A percentile compares a stretch with the other conserved stretches of the same genome.
These are phyloP conservation scores for Boletus rubroflammeus DNA, from an alignment of 768 basidiomycete species.

Conservation along the genomic window DNA sequence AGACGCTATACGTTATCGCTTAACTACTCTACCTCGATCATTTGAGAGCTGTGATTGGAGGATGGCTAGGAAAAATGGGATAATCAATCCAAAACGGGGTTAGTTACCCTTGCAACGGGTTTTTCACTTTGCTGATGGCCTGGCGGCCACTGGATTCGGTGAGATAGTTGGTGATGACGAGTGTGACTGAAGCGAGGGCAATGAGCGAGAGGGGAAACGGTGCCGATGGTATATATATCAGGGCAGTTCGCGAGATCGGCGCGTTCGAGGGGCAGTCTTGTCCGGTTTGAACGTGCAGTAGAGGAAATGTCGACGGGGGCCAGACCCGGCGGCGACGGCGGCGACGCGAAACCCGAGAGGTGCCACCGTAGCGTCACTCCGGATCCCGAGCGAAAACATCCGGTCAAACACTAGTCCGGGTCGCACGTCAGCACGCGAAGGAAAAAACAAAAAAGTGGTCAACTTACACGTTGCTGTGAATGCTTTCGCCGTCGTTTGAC, in stretches of 20 bases:
- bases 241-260: slow-evolving; percentile 39
- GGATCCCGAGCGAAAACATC: slow-evolving; percentile 84
- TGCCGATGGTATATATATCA: not conserved
- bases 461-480: slow-evolving; percentile 78
- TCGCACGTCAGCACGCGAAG: not conserved
- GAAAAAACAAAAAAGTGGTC: not conserved
- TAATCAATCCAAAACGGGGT: no score
- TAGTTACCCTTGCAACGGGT: no score
- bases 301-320: slow-evolving; percentile 80
- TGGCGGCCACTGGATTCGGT: no score
- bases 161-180: not conserved
- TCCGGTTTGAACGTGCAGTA: slow-evolving; percentile 76
- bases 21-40: no score
- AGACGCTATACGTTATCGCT: no score
- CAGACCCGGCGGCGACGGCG: slow-evolving; percentile 61
- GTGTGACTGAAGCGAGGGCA: not conserved
- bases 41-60: no score
- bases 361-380: slow-evolving; percentile 60
- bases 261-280: slow-evolving; percentile 39
- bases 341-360: slow-evolving; percentile 62
- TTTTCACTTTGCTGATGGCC: no score
- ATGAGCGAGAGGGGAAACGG: no score
- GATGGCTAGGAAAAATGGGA: no score
- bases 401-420: slow-evolving; percentile 70
- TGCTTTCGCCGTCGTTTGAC: slow-evolving; percentile 85